Evolutionary conservation across 1,284 basidiomycete species (phyloP), one percentile per base, ranked within the genome.

Genomic region (Sparassis latifolia): DNA sequence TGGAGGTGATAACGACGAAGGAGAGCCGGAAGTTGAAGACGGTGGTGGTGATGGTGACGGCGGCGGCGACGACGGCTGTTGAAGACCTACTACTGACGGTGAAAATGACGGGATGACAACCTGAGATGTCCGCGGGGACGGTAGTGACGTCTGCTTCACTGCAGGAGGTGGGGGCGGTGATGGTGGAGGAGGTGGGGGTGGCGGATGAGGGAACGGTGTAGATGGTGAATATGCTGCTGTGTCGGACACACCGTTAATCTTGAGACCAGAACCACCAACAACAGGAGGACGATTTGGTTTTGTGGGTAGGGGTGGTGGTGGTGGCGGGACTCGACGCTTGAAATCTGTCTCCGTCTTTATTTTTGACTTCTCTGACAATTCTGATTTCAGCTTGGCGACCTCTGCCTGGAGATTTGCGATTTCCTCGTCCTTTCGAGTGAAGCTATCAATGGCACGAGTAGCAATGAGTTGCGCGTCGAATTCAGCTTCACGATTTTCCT

Each of bases 401-500:
- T 86, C 77, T 2, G 64, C 62, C 42, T 68, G 71, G 29, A 92
- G 73, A 10, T 66, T 58, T 3, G 65, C 59, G 39, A 92, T 84
- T 59, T 85, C 80, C 12, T 80, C 74, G 45, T 93, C 89, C 60
- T 87, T 89, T 61, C 81, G 76, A 2, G 78, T 74, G 30, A 92
- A 66, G 39, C 77, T 79, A 48, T 90, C 85, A 33, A 95, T 84
- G 1, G 84, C 79, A 39, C 78, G 77, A 29, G 73, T 75, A 0
- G 83, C 87, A 60, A 95, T 86, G n/a, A 74, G 62, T 52, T 86
- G 80, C 1, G 86, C 79, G 60, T 92, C 88, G 44, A 85, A 62
- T 49, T 82, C 80, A 2, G 72, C 67, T 48, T 69, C 72, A 42
- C 70, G 70, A 47, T 57, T 66, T 46, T 77, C 75, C 50, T 79